These are phyloP conservation scores for Penicillium simplicissimum DNA, from an alignment of 495 filamentous ascomycete species.

Conservation along the genomic window DNA sequence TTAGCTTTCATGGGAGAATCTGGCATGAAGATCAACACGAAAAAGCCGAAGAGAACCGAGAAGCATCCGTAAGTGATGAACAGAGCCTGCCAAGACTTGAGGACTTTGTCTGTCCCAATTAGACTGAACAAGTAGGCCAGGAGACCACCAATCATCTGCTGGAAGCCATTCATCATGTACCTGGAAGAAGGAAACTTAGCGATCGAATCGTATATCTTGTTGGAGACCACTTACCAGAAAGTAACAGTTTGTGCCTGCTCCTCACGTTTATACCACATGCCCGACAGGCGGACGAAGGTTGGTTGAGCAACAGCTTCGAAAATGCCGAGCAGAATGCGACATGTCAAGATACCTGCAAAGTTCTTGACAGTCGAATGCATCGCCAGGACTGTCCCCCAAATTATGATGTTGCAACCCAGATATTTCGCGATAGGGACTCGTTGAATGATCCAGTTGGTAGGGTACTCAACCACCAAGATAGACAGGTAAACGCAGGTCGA, in stretches of 20 bases:
- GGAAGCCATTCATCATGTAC: slow-evolving; percentile 65
- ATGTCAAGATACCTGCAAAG: slow-evolving; percentile 55
- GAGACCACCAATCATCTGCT: slow-evolving; percentile 56
- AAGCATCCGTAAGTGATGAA: slow-evolving; percentile 57
- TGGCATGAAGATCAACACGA: slow-evolving; percentile 49
- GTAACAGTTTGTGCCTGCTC: slow-evolving; percentile 66
- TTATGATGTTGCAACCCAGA: slow-evolving; percentile 60
- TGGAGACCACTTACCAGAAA: slow-evolving; percentile 52
- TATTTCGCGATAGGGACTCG: slow-evolving; percentile 61
- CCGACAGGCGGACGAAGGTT: slow-evolving; percentile 55
- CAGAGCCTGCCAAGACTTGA: slow-evolving; percentile 59
- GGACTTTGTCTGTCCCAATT: slow-evolving; percentile 38
- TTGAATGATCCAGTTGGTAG: slow-evolving; percentile 60
- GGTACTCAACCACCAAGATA: slow-evolving; percentile 55
- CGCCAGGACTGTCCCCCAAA: slow-evolving; percentile 58
- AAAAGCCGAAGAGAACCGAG: slow-evolving; percentile 52
- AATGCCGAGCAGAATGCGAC: slow-evolving; percentile 65
- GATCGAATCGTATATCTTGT: too few relatives aligned
- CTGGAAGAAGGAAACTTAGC: background rate
- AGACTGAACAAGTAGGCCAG: slow-evolving; percentile 61
- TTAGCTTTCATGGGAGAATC: slow-evolving; percentile 52
- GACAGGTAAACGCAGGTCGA: slow-evolving; percentile 55
- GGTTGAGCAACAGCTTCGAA: slow-evolving; percentile 70
- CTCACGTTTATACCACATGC: slow-evolving; percentile 71
- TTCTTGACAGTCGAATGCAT: slow-evolving; percentile 58